Conservation (phyloP, 2,329 filamentous ascomycete species). For the Epicoccum nigrum region DNA sequence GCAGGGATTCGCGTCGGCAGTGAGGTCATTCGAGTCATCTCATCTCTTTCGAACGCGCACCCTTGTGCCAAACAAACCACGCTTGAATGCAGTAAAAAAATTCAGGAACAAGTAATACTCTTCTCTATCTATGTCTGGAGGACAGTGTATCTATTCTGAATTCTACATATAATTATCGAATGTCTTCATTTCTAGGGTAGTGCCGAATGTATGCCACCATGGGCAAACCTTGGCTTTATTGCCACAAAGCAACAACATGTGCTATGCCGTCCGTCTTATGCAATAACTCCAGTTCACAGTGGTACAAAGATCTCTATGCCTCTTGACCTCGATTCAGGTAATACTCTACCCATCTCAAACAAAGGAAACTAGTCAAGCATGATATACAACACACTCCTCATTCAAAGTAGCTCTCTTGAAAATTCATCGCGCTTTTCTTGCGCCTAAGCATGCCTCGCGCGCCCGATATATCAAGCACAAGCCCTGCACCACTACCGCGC, state of each 20-base stretch:
- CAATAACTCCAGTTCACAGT: background rate
- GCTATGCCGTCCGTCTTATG: background rate
- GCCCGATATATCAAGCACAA: conserved; percentile 38
- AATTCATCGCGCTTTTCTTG: conserved; percentile 11
- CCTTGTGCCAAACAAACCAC: conserved; percentile 2
- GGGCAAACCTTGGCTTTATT: too few species aligned
- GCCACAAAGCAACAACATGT: background rate
- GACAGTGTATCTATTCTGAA: too few species aligned
- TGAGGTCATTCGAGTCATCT: conserved; percentile 14
- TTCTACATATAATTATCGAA: too few species aligned
- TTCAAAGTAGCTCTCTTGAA: conserved; percentile 7
- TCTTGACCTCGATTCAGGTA: background rate
- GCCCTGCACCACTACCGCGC: conserved; percentile 22
- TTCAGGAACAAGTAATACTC: background rate
- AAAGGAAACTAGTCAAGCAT: background rate
- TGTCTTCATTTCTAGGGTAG: too few species aligned
- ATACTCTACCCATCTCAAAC: background rate
- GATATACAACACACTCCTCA: background rate
- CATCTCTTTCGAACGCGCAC: conserved; percentile 10
- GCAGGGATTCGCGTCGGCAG: conserved; percentile 11
- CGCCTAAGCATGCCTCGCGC: conserved; percentile 42
- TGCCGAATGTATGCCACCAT: too few species aligned
- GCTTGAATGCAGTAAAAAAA: background rate
- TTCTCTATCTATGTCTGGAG: too few species aligned
- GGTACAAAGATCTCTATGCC: background rate